Evolutionary conservation across 345 rosid species (phyloP).

Genomic region (Eucalyptus cloeziana): DNA sequence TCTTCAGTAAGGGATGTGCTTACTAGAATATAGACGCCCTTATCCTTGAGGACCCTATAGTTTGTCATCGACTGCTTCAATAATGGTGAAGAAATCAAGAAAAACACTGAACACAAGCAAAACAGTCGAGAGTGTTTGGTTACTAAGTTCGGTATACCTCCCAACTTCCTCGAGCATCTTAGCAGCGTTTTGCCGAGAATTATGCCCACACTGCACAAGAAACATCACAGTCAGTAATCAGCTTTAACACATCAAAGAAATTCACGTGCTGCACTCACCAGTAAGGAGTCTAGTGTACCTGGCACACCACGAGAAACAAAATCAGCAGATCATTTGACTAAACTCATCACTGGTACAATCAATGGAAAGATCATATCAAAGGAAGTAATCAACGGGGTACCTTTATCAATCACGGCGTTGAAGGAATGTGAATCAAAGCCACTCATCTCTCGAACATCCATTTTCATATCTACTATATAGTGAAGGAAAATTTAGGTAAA

Average conservation of each 20-base stretch:
- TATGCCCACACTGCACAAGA: conserved; percentile 53
- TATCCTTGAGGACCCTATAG: conserved; percentile 97
- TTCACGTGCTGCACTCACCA: conserved; percentile 44
- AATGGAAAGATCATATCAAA: neutral
- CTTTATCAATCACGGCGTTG: conserved; percentile 78
- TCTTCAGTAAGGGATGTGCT: neutral
- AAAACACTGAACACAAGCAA: conserved; percentile 14
- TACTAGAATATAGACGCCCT: conserved; percentile 86
- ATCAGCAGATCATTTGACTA: neutral
- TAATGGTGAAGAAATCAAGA: conserved; percentile 57
- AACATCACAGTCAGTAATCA: neutral
- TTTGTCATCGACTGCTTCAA: conserved; percentile 86
- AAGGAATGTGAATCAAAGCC: conserved; percentile 48
- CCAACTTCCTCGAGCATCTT: conserved; percentile 74
- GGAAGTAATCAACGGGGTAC: conserved; percentile 1
- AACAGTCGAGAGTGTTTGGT: neutral
- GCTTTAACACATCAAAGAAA: neutral
- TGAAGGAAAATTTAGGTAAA: neutral
- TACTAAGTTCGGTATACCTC: conserved; percentile 35
- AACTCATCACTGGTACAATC: neutral
- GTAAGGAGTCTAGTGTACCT: conserved; percentile 88
- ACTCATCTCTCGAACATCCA: conserved; percentile 83
- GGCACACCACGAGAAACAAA: neutral
- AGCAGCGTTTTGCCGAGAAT: conserved; percentile 52
- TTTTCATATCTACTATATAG: conserved; percentile 28